Evolutionary conservation across 768 basidiomycete genomes (phyloP), one percentile per base, ranked within the genome.

Genomic region (Hydnum rufescens): DNA sequence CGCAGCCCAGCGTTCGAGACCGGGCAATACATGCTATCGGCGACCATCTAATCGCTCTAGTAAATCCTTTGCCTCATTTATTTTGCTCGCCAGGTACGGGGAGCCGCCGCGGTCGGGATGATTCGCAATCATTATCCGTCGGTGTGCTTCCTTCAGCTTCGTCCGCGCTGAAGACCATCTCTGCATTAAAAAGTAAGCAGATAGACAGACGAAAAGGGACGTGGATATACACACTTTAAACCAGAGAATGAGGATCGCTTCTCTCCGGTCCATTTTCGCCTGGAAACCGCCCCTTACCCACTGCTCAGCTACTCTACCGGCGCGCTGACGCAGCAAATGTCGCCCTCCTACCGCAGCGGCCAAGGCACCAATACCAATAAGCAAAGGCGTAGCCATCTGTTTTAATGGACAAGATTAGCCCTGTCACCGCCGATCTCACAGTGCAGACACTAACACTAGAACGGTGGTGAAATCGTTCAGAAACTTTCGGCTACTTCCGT

Each of bases 61-160:
- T 53, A 93, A 58, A 60, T 89, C 93, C 64, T 95, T 96, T 0
- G 93, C 95, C 63, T 99, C 95, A 66, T 99, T 99, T 57, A 97
- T 93, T 73, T 99, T 97, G 61, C 88, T 90, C 8, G 95, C 92
- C 49, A 97, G 69, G 66, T 96, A 99, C 4, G 95, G 95, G n/a
- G 90, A 86, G 29, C 95, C 95, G 31, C 95, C 95, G 56, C 95
- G 74, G 70, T 99, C 95, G 6, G 95, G 95, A 68, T 99, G 95
- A 67, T 99, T 99, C 28, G 89, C 85, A 49, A 97, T 74, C 95
- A 99, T 99, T 59, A 99, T 85, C 32, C 82, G 77, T 52, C 93
- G 78, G 67, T 99, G 95, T 0, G 95, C 90, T 59, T 96, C 93
- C 68, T 96, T 96, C 54, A 96, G 64, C 64, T 72, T 77, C 51